phyloP scores from a whole-genome alignment of 108 stramenopile species.

The Asterionellopsis glacialis region DNA sequence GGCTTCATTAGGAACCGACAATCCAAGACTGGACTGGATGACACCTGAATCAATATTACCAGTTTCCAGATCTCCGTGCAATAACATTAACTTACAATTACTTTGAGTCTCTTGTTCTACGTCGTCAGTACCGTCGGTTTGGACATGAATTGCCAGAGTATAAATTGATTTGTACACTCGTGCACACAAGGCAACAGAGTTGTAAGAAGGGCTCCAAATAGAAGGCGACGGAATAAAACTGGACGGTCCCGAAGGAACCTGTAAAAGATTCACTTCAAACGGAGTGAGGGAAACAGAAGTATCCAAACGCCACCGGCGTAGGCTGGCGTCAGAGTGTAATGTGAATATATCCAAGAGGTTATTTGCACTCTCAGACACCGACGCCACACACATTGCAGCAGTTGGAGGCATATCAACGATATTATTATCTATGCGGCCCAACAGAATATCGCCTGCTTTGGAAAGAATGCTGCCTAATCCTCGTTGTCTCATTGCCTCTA shows the following conservation, averaged over 20 bases:
- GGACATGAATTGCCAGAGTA: slow-evolving; percentile 25
- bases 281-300: slow-evolving; percentile 9
- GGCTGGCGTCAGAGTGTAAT: slow-evolving; percentile 35
- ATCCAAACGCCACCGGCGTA: slow-evolving; percentile 33
- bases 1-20: slow-evolving; percentile 23
- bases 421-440: slow-evolving; percentile 20
- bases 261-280: slow-evolving; percentile 12
- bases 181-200: slow-evolving; percentile 19
- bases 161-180: slow-evolving; percentile 20
- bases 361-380: slow-evolving; percentile 8
- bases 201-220: slow-evolving; percentile 20
- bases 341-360: slow-evolving; percentile 17
- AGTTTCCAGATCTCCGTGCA: too few species aligned
- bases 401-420: slow-evolving; percentile 36
- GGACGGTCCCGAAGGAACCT: not conserved
- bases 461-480: slow-evolving; percentile 17
- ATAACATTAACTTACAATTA: too few species aligned
- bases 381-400: slow-evolving; percentile 30
- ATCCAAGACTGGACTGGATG: not conserved
- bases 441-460: slow-evolving; percentile 14
- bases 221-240: slow-evolving; percentile 14
- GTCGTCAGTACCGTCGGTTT: slow-evolving; percentile 2
- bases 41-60: too few species aligned
- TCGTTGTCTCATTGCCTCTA: slow-evolving; percentile 24
- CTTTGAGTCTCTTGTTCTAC: too few species aligned